phyloP scores from a whole-genome alignment of 768 basidiomycete species.

The Leccinum fibrillosum region DNA sequence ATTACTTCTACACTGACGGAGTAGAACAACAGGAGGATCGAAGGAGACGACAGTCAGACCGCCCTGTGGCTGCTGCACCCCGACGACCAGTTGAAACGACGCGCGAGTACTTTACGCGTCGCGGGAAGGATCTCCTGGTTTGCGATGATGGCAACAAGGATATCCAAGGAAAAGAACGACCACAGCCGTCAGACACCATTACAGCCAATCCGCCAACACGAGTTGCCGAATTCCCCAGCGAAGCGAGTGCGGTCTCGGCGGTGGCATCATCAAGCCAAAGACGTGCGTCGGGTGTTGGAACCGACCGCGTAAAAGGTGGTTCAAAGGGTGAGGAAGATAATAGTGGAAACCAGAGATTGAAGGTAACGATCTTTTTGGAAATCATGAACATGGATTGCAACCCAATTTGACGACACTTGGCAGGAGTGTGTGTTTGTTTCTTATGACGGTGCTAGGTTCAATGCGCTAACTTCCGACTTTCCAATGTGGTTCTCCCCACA shows the following conservation, averaged over 20 bases:
- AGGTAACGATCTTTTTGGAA: conserved; percentile 23
- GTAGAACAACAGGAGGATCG: not conserved
- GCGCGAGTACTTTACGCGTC: no score
- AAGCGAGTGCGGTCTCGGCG: conserved; percentile 11
- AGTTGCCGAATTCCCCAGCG: not conserved
- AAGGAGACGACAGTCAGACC: not conserved
- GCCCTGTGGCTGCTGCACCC: not conserved
- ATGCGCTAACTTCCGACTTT: not conserved
- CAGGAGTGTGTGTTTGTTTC: conserved; percentile 9
- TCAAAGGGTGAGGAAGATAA: not conserved
- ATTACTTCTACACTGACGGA: no score
- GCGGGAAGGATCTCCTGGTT: no score
- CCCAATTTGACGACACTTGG: not conserved
- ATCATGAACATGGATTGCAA: not conserved
- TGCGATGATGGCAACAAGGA: conserved; percentile 5
- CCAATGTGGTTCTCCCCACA: not conserved
- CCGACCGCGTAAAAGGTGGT: not conserved
- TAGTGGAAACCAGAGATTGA: conserved; percentile 3
- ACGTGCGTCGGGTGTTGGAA: not conserved
- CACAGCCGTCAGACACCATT: conserved; percentile 14
- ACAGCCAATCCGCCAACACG: not conserved
- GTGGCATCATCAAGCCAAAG: not conserved
- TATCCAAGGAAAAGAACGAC: not conserved
- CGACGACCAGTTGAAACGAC: no score
- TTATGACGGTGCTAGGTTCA: not conserved